Evolutionary conservation across 1,284 basidiomycete genomes (phyloP).

Genomic region (Ganoderma sp.): DNA sequence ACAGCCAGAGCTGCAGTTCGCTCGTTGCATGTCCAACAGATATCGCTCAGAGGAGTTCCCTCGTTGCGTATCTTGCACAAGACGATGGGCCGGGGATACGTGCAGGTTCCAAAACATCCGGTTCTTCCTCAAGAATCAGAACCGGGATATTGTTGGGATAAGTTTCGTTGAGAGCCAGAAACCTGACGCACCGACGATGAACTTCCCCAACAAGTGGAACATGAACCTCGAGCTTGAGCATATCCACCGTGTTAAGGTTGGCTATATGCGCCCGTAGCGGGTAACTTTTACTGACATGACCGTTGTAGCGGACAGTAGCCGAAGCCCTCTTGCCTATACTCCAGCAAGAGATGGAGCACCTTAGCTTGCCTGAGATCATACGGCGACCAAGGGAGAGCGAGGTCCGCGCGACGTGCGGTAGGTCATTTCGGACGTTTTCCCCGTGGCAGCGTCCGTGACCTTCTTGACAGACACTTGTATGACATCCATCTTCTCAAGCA

Average conservation of each 20-base stretch:
- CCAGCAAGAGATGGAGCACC: constrained; percentile 71
- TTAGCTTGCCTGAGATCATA: constrained; percentile 65
- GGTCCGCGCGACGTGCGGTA: constrained; percentile 84
- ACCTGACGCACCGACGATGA: constrained; percentile 61
- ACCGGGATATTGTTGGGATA: constrained; percentile 63
- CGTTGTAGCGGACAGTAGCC: constrained; percentile 66
- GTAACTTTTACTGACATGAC: constrained; percentile 5
- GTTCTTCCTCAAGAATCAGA: constrained; percentile 67
- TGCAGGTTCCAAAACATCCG: constrained; percentile 82
- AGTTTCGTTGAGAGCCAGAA: constrained; percentile 70
- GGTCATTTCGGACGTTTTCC: constrained; percentile 37
- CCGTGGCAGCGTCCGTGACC: constrained; percentile 21
- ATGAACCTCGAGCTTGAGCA: constrained; percentile 53
- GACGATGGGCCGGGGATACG: constrained; percentile 82
- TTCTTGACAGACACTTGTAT: constrained; percentile 80
- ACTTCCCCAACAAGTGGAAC: constrained; percentile 74
- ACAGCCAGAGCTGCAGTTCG: constrained; percentile 70
- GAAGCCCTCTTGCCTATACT: constrained; percentile 72
- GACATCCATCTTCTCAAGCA: constrained; percentile 88
- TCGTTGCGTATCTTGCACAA: constrained; percentile 79
- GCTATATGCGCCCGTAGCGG: constrained; percentile 11
- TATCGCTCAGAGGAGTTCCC: constrained; percentile 74
- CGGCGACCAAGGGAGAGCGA: constrained; percentile 77
- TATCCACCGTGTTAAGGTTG: constrained; percentile 65
- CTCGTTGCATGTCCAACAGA: constrained; percentile 80